A percentile compares a stretch with the other conserved stretches of the same genome.
phyloP scores from a whole-genome alignment of 331 rosid species.

The Rhamnella rubrinervis region DNA sequence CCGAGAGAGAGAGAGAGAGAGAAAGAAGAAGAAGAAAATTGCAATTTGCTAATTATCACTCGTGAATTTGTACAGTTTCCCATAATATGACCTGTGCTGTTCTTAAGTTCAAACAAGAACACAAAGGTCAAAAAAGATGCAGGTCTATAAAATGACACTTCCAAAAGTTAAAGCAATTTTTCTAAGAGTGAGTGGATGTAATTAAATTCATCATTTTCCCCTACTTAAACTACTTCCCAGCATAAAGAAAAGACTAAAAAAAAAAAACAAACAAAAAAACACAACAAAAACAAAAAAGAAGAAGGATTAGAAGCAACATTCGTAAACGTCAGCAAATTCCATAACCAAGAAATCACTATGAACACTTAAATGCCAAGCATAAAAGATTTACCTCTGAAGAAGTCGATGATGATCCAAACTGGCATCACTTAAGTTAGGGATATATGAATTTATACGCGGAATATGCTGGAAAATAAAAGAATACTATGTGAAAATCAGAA shows the following conservation, averaged over 20 bases:
- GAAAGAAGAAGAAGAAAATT: too few species aligned
- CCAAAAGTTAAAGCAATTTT: slow-evolving; percentile 3
- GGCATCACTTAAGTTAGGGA: slow-evolving; percentile 70
- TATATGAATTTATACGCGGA: slow-evolving; percentile 79
- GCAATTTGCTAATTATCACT: too few species aligned
- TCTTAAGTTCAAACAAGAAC: too few species aligned
- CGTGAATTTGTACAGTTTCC: too few species aligned
- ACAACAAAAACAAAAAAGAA: neutral
- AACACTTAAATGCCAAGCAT: slow-evolving; percentile 11
- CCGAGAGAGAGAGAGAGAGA: too few species aligned
- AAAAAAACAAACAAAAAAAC: neutral
- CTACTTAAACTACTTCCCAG: neutral
- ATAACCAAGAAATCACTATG: neutral
- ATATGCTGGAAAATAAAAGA: slow-evolving; percentile 57
- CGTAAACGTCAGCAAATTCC: neutral
- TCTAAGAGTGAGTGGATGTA: neutral
- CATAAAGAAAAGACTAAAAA: neutral
- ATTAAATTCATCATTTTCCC: neutral
- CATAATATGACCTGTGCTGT: too few species aligned
- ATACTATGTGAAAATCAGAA: slow-evolving; percentile 13
- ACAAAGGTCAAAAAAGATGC: too few species aligned
- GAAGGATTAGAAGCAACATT: too few species aligned
- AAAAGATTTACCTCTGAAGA: slow-evolving; percentile 58
- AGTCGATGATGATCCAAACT: slow-evolving; percentile 86
- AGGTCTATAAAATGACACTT: neutral